Percentiles rank a stretch among this genome's conserved stretches.
Conservation (phyloP, 2,329 filamentous ascomycete genomes). For the Diaporthe citrichinensis region DNA sequence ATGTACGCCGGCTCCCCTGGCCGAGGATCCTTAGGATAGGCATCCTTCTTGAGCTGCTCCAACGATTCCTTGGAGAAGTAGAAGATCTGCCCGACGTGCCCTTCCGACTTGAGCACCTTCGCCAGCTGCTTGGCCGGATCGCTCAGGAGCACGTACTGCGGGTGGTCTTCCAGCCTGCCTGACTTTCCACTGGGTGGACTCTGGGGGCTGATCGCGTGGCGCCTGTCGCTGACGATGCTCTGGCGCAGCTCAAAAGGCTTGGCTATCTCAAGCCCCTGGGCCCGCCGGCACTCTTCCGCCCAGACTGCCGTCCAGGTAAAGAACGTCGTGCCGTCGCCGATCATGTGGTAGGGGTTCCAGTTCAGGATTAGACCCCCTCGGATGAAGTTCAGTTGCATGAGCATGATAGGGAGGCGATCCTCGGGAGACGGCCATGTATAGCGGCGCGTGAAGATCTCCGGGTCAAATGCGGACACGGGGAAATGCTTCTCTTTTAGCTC, state of each 20-base stretch:
- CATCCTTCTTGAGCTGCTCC: slow-evolving; percentile 49
- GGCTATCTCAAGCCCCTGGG: slow-evolving; percentile 47
- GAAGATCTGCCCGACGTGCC: slow-evolving; percentile 51
- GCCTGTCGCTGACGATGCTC: slow-evolving; percentile 49
- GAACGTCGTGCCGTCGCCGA: slow-evolving; percentile 52
- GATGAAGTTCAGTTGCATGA: slow-evolving; percentile 51
- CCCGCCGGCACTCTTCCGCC: slow-evolving; percentile 53
- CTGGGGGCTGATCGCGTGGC: slow-evolving; percentile 44
- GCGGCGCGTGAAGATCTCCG: slow-evolving; percentile 46
- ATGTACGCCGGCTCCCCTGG: slow-evolving; percentile 47
- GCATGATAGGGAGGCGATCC: slow-evolving; percentile 41
- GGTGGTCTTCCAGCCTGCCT: slow-evolving; percentile 49
- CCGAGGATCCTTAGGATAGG: slow-evolving; percentile 48
- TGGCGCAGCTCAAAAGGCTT: slow-evolving; percentile 47
- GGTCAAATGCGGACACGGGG: slow-evolving; percentile 45
- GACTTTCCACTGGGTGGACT: slow-evolving; percentile 48
- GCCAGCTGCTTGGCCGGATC: slow-evolving; percentile 50
- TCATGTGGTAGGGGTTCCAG: slow-evolving; percentile 50
- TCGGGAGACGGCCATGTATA: slow-evolving; percentile 47
- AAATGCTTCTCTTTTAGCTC: slow-evolving; percentile 48
- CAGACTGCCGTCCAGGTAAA: slow-evolving; percentile 51
- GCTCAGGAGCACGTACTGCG: slow-evolving; percentile 50
- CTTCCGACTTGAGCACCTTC: slow-evolving; percentile 49
- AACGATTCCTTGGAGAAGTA: slow-evolving; percentile 51
- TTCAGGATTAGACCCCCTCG: slow-evolving; percentile 49